phyloP scores from a whole-genome alignment of 2,329 filamentous ascomycete genomes.

The Cryphonectria nitschkei region DNA sequence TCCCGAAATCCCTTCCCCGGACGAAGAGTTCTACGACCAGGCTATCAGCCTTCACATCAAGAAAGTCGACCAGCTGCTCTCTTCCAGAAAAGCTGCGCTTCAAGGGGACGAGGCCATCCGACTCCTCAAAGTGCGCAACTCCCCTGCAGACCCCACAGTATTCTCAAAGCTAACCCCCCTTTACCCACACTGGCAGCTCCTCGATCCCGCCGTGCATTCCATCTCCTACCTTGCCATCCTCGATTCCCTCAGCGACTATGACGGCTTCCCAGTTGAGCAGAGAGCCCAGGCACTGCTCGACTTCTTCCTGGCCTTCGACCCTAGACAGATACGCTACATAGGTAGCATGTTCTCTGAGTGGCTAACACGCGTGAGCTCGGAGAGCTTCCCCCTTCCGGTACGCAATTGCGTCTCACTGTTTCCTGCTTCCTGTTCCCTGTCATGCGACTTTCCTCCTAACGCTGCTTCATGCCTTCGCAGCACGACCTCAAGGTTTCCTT shows the following conservation, averaged over 20 bases:
- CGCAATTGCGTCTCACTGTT: neutral
- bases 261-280: constrained; percentile 33
- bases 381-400: constrained; percentile 48
- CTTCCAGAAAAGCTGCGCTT: constrained; percentile 39
- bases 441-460: neutral
- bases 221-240: constrained; percentile 56
- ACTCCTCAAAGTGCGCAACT: constrained; percentile 47
- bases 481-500: constrained; percentile 50
- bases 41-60: constrained; percentile 44
- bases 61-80: constrained; percentile 42
- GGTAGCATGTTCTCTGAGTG: constrained; percentile 48
- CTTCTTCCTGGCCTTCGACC: constrained; percentile 55
- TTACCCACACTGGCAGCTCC: constrained; percentile 38
- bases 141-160: neutral
- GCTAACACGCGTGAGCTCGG: constrained; percentile 45
- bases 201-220: constrained; percentile 54
- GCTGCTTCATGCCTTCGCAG: constrained; percentile 37
- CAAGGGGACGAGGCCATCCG: constrained; percentile 41
- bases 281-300: constrained; percentile 40
- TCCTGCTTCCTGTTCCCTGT: neutral
- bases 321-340: constrained; percentile 56
- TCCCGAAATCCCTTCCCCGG: constrained; percentile 34
- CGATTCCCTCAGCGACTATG: constrained; percentile 42
- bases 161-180: neutral
- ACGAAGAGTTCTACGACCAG: constrained; percentile 46